phyloP scores from a whole-genome alignment of 345 rosid genomes.

The Corchorus olitorius region DNA sequence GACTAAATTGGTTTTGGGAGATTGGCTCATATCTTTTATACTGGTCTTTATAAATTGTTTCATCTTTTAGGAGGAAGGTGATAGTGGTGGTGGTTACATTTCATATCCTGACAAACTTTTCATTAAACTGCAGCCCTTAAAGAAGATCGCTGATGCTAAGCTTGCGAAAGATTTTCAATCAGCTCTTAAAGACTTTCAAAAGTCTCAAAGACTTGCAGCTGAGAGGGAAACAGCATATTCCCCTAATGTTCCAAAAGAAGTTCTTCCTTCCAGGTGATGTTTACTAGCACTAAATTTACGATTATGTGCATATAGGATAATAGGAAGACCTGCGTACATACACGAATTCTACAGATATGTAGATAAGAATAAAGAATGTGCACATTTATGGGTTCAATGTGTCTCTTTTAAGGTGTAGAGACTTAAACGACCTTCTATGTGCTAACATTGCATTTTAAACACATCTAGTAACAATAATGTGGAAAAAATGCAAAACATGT shows the following conservation, averaged over 20 bases:
- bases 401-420: neutral
- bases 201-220: slow-evolving; percentile 79
- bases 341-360: neutral
- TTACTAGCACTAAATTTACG: neutral
- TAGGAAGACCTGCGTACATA: neutral
- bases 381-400: neutral
- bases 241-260: slow-evolving; percentile 53
- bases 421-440: neutral
- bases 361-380: neutral
- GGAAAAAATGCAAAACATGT: neutral
- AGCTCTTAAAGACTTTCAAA: slow-evolving; percentile 69
- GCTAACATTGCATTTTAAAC: neutral
- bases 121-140: slow-evolving; percentile 48
- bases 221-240: slow-evolving; percentile 62
- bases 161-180: slow-evolving; percentile 71
- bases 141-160: slow-evolving; percentile 78
- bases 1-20: neutral
- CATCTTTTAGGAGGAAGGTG: neutral
- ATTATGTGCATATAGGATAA: neutral
- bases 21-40: neutral
- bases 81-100: neutral
- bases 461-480: neutral
- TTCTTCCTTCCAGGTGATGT: slow-evolving; percentile 53
- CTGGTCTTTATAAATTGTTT: neutral
- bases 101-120: neutral